phyloP scores from a whole-genome alignment of 2,329 filamentous ascomycete genomes.

The Niveomyces coronatus region DNA sequence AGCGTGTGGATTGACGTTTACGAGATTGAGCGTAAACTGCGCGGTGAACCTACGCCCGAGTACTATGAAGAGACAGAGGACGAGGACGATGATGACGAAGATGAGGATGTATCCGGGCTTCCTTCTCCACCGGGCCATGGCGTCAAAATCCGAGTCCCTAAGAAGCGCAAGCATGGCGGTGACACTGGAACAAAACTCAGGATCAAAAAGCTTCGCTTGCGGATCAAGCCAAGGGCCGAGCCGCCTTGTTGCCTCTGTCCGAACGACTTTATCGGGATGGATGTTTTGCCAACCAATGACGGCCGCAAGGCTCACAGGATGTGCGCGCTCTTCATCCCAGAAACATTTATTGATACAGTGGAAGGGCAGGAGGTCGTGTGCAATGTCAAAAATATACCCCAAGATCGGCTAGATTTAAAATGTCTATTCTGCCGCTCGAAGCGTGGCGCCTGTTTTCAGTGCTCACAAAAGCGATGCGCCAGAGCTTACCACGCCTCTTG shows the following conservation, averaged over 20 bases:
- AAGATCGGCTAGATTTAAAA: constrained; percentile 81
- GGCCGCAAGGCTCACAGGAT: constrained; percentile 78
- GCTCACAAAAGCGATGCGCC: constrained; percentile 87
- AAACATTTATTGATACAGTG: constrained; percentile 72
- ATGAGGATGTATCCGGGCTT: constrained; percentile 48
- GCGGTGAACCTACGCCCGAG: constrained; percentile 71
- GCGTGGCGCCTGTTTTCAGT: constrained; percentile 94
- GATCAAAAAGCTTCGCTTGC: constrained; percentile 73
- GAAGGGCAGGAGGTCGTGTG: constrained; percentile 64
- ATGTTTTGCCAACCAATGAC: constrained; percentile 79
- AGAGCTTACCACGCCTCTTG: constrained; percentile 93
- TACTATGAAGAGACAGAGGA: constrained; percentile 69
- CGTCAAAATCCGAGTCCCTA: constrained; percentile 49
- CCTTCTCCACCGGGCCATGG: constrained; percentile 67
- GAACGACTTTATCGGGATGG: constrained; percentile 73
- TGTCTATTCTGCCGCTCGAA: constrained; percentile 93
- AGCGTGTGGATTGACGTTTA: constrained; percentile 97
- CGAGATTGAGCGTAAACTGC: constrained; percentile 87
- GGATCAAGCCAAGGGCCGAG: constrained; percentile 58
- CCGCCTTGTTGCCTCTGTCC: constrained; percentile 88
- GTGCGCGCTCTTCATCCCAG: constrained; percentile 84
- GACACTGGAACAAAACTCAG: constrained; percentile 37
- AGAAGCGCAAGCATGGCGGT: constrained; percentile 48
- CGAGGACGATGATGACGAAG: constrained; percentile 49
- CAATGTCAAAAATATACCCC: constrained; percentile 72